Evolutionary conservation across 441 rosid species (phyloP), one percentile per base, ranked within the genome.

Genomic region (Bruguiera hainesii): DNA sequence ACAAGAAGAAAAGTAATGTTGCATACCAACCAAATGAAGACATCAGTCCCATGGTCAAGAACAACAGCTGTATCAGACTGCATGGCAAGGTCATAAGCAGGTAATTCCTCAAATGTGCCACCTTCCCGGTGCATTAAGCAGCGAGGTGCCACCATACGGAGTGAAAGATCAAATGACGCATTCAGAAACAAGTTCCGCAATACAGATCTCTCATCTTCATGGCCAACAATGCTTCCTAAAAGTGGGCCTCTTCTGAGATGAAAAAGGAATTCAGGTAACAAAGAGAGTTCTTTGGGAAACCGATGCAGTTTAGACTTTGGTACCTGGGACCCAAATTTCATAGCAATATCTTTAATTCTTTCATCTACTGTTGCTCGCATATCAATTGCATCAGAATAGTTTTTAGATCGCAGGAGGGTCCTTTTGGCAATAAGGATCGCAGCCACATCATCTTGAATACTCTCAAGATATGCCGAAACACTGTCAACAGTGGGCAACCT

Each of bases 1-100:
- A 51, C 33, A 62, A 61, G 49, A 64, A 65, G 74, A 66, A 61
- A 62, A 42, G 56, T 78, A 62, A 61, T 23, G 52, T 58, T 65
- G 66, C 96, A 69, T 82, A 94, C 98, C 97, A 91, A 77, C 98
- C 98, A 94, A 85, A 94, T 94, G 83, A 91, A 94, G 78, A 94
- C 79, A 78, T 94, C 97, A 2, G 98, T 94, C 56, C 98, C 99
- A 82, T 91, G 98, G 80, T 94, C 99, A 73, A 94, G 97, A 71
- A 94, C 87, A 66, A 94, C 99, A 48, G 98, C 98, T 53, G 90
- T 86, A 78, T 91, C 89, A 73, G 98, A 91, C 75, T 94, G 99
- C 99, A 94, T 94, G 2, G 88, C 86, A 60, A 91, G 91, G 80
- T 95, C 91, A 83, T 91, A 85, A 31, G 97, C 94, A 21, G 93